Base-by-base conservation (phyloP, 2,329 filamentous ascomycete genomes). In the Diaporthe destruens region DNA sequence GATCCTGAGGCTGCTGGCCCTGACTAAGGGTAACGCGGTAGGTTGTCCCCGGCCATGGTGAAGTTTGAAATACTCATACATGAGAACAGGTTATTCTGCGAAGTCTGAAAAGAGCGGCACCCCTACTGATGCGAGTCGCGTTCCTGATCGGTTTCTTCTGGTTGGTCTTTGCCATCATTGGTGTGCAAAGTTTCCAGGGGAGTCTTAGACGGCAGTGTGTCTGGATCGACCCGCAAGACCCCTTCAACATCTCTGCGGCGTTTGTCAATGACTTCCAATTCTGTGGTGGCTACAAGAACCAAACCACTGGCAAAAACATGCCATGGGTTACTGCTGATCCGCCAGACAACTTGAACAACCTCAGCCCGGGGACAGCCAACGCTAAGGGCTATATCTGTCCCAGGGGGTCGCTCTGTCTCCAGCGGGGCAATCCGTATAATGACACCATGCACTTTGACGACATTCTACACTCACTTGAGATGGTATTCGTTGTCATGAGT, bases 401-500 rank as follows among this genome's bases (percentile, higher is more conserved):
- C 0, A 84, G 88, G 69, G 92, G 94, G 8, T 98, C 96, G 0
- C 83, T 93, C 5, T 99, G 96, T 79, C 87, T 98, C 23, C 90
- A 98, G 82, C 90, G 92, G 73, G 79, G 84, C 2, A 97, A 93
- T 78, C 96, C 96, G 0, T 94, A 90, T 81, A 94, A 94, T 77
- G 91, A 90, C 67, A 99, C 96, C 0, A 89, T 98, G 77, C 97
- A 92, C 80, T 99, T 98, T 79, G 96, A 99, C 84, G 96, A 98
- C 80, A 97, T 99, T 53, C 84, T 94, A 39, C 92, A 98, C 75
- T 98, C 95, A 0, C 84, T 98, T 68, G 95, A 99, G 83, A 86
- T 98, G 72, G 95, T 99, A 2, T 99, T 99, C 79, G 94, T 99
- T 67, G 92, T 99, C 79, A 99, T 99, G 94, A 98, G 94, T 78